Base-by-base conservation (phyloP, 441 rosid species). In the Pelargonium citronellum region DNA sequence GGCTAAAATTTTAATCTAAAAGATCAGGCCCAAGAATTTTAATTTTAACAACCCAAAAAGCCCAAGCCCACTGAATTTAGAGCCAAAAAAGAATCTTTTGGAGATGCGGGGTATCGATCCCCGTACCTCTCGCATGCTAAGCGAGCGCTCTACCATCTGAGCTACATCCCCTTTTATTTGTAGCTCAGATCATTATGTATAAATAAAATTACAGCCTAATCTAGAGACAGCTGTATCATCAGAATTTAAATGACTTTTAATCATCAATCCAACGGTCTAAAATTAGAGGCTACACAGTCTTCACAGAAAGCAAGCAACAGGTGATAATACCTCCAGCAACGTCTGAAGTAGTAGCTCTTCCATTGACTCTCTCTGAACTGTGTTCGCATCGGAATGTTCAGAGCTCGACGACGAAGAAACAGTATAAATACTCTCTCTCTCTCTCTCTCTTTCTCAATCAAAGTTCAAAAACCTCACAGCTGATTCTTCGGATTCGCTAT, bases 131-230 rank as follows among this genome's bases (percentile, higher is more conserved):
- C 89, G 89, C 95, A 91, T 89, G 96, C 93, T 87, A 89, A 95
- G 91, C 94, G 89, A 91, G 97, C 92, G 92, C 95, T 92, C 92
- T 89, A 92, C 94, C 97, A 92, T 89, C 88, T 88, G 98, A 88
- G 92, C 96, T 88, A 92, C 92, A 89, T 87, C 95, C 96, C 95
- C 92, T 0, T 34, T 5, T 34, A 1, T 3, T 5, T 3, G 5
- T 34, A 1, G 0, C 1, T 34, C 6, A 34, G 5, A 34, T 0
- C 7, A 34, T 34, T 34, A 4, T 4, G 0, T 34, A 34, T 0
- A n/a, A n/a, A n/a, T n/a, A n/a, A n/a, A n/a, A n/a, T n/a, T n/a
- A n/a, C n/a, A n/a, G n/a, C 0, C 41, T 37, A 37, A 37, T 37
- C 41, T 0, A 5, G 41, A 37, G 41, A 37, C 41, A 37, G 41